A percentile compares a stretch with the other conserved stretches of the same genome.
These are phyloP conservation scores for Dioscorea zingiberensis DNA, from an alignment of 106 monocot genomes.

Conservation along the genomic window DNA sequence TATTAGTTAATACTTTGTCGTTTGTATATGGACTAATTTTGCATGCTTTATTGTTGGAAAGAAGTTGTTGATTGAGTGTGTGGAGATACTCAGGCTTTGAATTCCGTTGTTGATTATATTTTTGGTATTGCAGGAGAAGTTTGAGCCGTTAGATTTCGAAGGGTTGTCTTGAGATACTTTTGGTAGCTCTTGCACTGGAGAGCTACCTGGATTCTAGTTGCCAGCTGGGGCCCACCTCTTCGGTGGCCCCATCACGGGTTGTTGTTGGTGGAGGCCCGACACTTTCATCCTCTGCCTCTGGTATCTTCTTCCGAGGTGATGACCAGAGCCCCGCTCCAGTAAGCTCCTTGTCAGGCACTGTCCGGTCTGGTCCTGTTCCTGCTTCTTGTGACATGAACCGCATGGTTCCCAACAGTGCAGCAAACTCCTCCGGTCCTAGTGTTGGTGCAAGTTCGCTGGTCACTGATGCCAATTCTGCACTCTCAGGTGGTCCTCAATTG, in stretches of 20 bases:
- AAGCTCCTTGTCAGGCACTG: conserved; percentile 32
- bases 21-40: too few relatives aligned
- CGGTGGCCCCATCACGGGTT: conserved; percentile 14
- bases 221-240: conserved; percentile 20
- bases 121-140: too few relatives aligned
- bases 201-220: conserved; percentile 33
- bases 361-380: conserved; percentile 18
- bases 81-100: too few relatives aligned
- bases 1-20: too few relatives aligned
- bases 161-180: too few relatives aligned
- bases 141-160: too few relatives aligned
- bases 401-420: conserved; percentile 40
- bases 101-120: too few relatives aligned
- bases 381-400: conserved; percentile 45
- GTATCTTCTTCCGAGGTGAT: conserved; percentile 40
- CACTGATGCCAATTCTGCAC: conserved; percentile 78
- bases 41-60: too few relatives aligned
- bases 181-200: conserved; percentile 25
- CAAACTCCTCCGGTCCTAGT: conserved; percentile 79
- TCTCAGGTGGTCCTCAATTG: conserved; percentile 62
- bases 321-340: conserved; percentile 17
- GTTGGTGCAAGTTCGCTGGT: conserved; percentile 85
- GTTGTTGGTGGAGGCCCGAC: conserved; percentile 19
- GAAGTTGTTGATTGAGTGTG: too few relatives aligned
- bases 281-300: conserved; percentile 22